phyloP scores from a whole-genome alignment of 768 basidiomycete genomes.

The Boletus coccyginus region DNA sequence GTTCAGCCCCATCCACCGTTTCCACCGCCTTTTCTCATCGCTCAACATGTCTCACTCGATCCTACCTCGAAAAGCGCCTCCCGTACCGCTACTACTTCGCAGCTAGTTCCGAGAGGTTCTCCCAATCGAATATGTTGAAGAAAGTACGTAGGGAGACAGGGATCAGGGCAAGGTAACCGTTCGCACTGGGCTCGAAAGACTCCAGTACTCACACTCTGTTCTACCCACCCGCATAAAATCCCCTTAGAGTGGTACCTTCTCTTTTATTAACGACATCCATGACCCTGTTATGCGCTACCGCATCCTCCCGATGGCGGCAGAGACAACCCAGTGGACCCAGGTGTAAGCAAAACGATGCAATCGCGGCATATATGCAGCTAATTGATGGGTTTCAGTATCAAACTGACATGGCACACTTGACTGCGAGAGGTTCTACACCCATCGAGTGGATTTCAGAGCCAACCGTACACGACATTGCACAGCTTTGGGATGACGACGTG shows the following conservation, averaged over 20 bases:
- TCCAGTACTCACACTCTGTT: slow-evolving; percentile 8
- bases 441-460: slow-evolving; percentile 9
- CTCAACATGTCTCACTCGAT: slow-evolving; percentile 16
- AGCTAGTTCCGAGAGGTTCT: neutral
- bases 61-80: slow-evolving; percentile 4
- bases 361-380: slow-evolving; percentile 15
- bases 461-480: slow-evolving; percentile 19
- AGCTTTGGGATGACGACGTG: slow-evolving; percentile 19
- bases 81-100: neutral
- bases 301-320: slow-evolving; percentile 18
- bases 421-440: neutral
- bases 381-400: slow-evolving; percentile 5
- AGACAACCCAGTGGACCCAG: neutral
- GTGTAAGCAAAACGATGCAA: slow-evolving; percentile 6
- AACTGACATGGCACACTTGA: neutral
- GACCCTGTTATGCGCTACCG: slow-evolving; percentile 4
- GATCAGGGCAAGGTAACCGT: slow-evolving; percentile 28
- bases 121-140: neutral
- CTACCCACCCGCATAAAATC: neutral
- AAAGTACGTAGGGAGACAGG: slow-evolving; percentile 5
- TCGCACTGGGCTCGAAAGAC: slow-evolving; percentile 5
- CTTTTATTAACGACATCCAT: neutral
- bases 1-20: slow-evolving; percentile 30
- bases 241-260: neutral
- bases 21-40: slow-evolving; percentile 30